Evolutionary conservation across 1,284 basidiomycete species (phyloP), one percentile per base, ranked within the genome.

Genomic region (Malassezia yamatoensis): DNA sequence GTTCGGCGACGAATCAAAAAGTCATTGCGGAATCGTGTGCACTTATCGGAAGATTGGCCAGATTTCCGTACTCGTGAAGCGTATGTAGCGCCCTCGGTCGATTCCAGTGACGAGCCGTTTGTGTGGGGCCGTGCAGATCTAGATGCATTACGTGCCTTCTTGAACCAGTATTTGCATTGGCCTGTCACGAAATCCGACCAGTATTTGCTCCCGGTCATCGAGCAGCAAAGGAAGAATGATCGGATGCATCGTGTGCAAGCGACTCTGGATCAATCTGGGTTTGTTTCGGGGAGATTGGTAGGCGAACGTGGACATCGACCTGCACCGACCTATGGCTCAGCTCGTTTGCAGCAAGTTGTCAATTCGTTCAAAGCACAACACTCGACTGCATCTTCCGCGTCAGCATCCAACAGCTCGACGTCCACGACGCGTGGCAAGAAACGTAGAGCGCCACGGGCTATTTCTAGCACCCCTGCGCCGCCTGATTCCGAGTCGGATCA

Each of bases 61-160:
- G 90, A 94, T 74, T 79, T 85, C 15, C 81, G 82, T 9, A 91
- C 98, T 50, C 86, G 88, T 67, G 62, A 68, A 58, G 94, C 90
- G 1, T 99, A 99, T 76, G 85, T 86, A 62, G 83, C 89, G 65
- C 93, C 94, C 0, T 82, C 83, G 0, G 87, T 96, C 5, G 91
- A 96, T 72, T 81, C 83, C 49, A 93, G 89, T 3, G 85, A 90
- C 51, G 91, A 98, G 68, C 85, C 87, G 0, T 98, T 99, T 74
- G 88, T 89, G 66, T 99, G 94, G 94, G 93, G 90, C 9, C 79
- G 93, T 60, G 90, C 93, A 6, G 91, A 96, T 71, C 82, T 99
- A 1, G 90, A 96, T 67, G 52, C 53, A 49, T 24, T 74, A 38
- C 63, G 72, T 21, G 91, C 88, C 37, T 93, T 88, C 72, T 80